phyloP scores from a whole-genome alignment of 163 green algal species.

The Chlamydomonas reinhardtii region DNA sequence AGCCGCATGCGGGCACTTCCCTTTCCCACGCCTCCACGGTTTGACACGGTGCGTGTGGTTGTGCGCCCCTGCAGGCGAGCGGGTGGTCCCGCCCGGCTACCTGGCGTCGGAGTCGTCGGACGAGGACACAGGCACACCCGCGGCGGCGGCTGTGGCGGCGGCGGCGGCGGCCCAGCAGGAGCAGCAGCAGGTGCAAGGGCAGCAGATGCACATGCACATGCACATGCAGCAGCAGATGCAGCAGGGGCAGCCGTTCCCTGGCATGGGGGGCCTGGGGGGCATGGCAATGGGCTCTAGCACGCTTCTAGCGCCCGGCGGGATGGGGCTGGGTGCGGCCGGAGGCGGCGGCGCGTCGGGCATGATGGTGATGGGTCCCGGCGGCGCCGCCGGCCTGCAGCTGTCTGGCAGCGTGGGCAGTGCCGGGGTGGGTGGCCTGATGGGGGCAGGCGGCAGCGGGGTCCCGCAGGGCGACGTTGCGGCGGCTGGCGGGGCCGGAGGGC shows the following conservation, averaged over 20 bases:
- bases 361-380: too few relatives aligned
- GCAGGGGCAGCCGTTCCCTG: not conserved
- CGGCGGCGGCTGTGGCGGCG: not conserved
- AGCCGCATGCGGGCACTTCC: too few relatives aligned
- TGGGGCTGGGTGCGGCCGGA: not conserved
- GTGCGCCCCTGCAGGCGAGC: slow-evolving; percentile 20
- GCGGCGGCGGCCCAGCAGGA: too few relatives aligned
- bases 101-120: slow-evolving; percentile 13
- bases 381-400: too few relatives aligned
- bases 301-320: not conserved
- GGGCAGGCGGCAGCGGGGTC: not conserved
- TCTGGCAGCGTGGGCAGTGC: too few relatives aligned
- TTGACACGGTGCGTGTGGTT: too few relatives aligned
- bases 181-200: too few relatives aligned
- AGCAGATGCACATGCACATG: not conserved
- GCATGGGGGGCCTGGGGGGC: not conserved
- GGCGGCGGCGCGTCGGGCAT: too few relatives aligned
- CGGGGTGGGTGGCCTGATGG: too few relatives aligned
- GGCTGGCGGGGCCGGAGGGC: too few relatives aligned
- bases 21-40: too few relatives aligned
- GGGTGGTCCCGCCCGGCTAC: slow-evolving; percentile 30
- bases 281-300: not conserved
- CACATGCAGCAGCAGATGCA: not conserved
- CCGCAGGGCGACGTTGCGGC: too few relatives aligned
- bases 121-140: slow-evolving; percentile 4